Conservation (phyloP, 2,329 filamentous ascomycete genomes). For the Hyphodiscus sp. region DNA sequence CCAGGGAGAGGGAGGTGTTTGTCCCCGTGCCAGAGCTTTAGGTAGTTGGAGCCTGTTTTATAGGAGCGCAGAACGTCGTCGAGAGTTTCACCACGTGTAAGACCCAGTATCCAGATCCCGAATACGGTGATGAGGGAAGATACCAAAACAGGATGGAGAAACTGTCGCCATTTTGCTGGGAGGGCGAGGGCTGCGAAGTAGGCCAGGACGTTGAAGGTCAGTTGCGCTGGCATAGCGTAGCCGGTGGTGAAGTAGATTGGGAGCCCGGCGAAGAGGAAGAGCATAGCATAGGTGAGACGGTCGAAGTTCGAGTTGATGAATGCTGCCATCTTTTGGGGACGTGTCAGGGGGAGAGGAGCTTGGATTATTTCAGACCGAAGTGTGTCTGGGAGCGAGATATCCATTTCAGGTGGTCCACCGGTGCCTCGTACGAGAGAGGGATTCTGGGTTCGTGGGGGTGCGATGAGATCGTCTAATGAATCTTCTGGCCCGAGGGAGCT, state of each 20-base stretch:
- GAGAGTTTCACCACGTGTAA: constrained; percentile 37
- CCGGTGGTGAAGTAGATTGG: constrained; percentile 47
- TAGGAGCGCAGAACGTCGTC: constrained; percentile 39
- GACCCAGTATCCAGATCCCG: constrained; percentile 46
- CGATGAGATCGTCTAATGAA: constrained; percentile 10
- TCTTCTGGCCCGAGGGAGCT: constrained; percentile 4
- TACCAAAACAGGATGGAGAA: constrained; percentile 52
- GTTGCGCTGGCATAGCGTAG: constrained; percentile 42
- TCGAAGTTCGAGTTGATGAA: constrained; percentile 41
- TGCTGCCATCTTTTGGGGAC: constrained; percentile 45
- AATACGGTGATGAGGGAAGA: constrained; percentile 48
- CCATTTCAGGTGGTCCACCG: constrained; percentile 9
- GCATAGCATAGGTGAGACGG: constrained; percentile 35
- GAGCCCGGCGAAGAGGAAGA: constrained; percentile 46
- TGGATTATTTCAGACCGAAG: background rate
- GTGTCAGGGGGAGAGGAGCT: constrained; percentile 29
- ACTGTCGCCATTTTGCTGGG: constrained; percentile 41
- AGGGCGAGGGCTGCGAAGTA: constrained; percentile 46
- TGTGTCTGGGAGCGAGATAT: background rate
- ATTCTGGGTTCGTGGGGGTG: constrained; percentile 24
- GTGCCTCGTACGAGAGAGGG: constrained; percentile 24
- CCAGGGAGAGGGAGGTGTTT: constrained; percentile 36
- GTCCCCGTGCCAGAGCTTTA: constrained; percentile 39
- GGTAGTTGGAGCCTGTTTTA: constrained; percentile 45
- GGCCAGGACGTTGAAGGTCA: constrained; percentile 43